Percentiles rank a stretch among this genome's conserved stretches.
Evolutionary conservation across 2,329 filamentous ascomycete genomes (phyloP).

Genomic region (Phoma sp.): DNA sequence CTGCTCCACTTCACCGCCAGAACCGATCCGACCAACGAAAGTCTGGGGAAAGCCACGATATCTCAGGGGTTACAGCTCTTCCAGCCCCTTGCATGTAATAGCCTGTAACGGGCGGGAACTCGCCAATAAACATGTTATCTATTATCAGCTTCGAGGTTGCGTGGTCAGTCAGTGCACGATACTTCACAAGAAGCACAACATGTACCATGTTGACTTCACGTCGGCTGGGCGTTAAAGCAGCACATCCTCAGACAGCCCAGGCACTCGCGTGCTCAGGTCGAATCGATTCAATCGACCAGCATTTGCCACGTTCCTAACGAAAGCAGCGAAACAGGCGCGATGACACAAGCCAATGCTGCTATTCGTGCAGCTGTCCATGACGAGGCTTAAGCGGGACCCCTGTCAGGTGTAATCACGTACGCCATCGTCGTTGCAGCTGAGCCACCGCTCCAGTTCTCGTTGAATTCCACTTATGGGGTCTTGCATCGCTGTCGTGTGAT

Average conservation of each 20-base stretch:
- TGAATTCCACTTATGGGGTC: slow-evolving; percentile 16
- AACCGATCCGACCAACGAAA: slow-evolving; percentile 32
- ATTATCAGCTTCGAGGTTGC: slow-evolving; percentile 2
- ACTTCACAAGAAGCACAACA: slow-evolving; percentile 18
- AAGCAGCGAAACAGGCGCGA: slow-evolving; percentile 22
- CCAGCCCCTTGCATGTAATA: slow-evolving; percentile 26
- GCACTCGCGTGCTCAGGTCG: slow-evolving; percentile 4
- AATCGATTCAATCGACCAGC: slow-evolving; percentile 18
- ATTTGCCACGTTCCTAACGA: slow-evolving; percentile 26
- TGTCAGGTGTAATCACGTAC: slow-evolving; percentile 20
- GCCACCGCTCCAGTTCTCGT: slow-evolving; percentile 13
- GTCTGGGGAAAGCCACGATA: slow-evolving; percentile 37
- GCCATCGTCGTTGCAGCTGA: slow-evolving; percentile 14
- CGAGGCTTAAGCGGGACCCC: slow-evolving; percentile 33
- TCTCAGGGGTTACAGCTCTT: slow-evolving; percentile 36
- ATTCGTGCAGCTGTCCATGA: slow-evolving; percentile 33
- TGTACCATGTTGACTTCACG: slow-evolving; percentile 11
- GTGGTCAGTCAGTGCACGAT: slow-evolving; percentile 15
- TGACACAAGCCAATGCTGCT: slow-evolving; percentile 39
- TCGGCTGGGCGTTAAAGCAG: slow-evolving; percentile 18
- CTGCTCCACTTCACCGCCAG: slow-evolving; percentile 41
- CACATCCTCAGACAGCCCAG: slow-evolving; percentile 9
- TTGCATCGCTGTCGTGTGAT: slow-evolving; percentile 10
- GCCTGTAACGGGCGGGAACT: slow-evolving; percentile 22
- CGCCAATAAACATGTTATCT: slow-evolving; percentile 16